Evolutionary conservation across 257 asterid genomes (phyloP), one percentile per base, ranked within the genome.

Genomic region (Gentiana straminea): DNA sequence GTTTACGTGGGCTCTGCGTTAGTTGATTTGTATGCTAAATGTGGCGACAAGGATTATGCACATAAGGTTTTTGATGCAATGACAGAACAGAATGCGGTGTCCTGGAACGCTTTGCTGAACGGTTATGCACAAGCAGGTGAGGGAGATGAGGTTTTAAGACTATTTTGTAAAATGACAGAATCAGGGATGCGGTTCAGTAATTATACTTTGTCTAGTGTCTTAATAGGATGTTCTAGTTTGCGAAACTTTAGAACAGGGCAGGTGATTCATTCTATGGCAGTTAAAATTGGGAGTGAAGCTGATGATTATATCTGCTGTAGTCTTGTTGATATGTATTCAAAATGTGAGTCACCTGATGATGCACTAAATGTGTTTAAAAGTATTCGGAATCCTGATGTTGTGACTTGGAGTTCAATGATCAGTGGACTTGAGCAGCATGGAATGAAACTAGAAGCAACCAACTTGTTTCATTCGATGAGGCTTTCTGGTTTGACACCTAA

Each of bases 21-120:
- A 33, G 79, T 81, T 58, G 94, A 83, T 60, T 70, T 86, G 45
- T 89, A 86, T 67, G 71, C 93, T 36, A 82, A 89, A 70, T 76
- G 84, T 55, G 86, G 82, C 41, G 80, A 89, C 51, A 67, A 81
- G 73, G 86, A 71, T 51, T 79, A 76, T 50, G 95, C 94, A 3
- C 74, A 69, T 41, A 70, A 67, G 35, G 74, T 86, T 53, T 89
- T 89, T 46, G 64, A 63, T 75, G 54, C 61, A 68, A 78, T 89
- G 82, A 92, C 97, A 2, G 75, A 76, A 69, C 79, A 71, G 62
- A 89, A 84, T 70, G 80, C 59, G 13, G 95, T 86, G 12, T 73
- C 84, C 33, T 89, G 97, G 95, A 86, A 81, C 68, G 71, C 79
- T 58, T 69, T 89, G 72, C 84, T 89, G 59, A 86, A 82, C 65